A percentile compares a stretch with the other conserved stretches of the same genome.
Evolutionary conservation across 2,329 filamentous ascomycete genomes (phyloP).

Genomic region (Apiospora kogelbergensis): DNA sequence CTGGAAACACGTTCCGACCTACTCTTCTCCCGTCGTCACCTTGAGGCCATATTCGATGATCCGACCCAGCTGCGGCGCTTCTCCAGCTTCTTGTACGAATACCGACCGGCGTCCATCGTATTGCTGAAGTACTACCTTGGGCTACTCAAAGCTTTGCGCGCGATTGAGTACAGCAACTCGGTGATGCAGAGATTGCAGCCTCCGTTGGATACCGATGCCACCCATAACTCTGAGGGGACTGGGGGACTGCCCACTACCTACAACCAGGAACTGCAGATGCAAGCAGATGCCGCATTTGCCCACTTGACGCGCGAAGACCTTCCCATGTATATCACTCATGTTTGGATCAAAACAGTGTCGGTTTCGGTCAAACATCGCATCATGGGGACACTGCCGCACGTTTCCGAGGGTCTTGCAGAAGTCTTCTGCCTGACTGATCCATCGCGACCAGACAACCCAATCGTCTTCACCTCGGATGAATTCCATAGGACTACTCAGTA

Average conservation of each 20-base stretch:
- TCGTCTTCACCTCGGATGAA: slow-evolving; percentile 75
- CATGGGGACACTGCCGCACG: slow-evolving; percentile 64
- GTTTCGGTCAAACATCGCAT: slow-evolving; percentile 66
- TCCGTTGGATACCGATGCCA: slow-evolving; percentile 41
- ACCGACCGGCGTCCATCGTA: slow-evolving; percentile 61
- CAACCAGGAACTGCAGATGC: slow-evolving; percentile 61
- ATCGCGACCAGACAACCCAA: slow-evolving; percentile 70
- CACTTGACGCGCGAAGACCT: slow-evolving; percentile 67
- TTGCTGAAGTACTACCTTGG: slow-evolving; percentile 72
- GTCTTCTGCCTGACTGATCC: slow-evolving; percentile 78
- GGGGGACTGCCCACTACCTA: slow-evolving; percentile 45
- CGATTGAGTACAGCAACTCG: slow-evolving; percentile 70
- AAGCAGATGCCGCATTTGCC: slow-evolving; percentile 63
- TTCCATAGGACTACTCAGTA: slow-evolving; percentile 76
- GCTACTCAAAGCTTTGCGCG: slow-evolving; percentile 66
- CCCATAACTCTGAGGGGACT: slow-evolving; percentile 52
- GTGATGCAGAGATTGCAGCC: slow-evolving; percentile 60
- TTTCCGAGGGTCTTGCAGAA: slow-evolving; percentile 72
- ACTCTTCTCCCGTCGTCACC: slow-evolving; percentile 65
- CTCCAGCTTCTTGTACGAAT: slow-evolving; percentile 61
- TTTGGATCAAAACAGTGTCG: slow-evolving; percentile 67
- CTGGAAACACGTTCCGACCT: slow-evolving; percentile 63
- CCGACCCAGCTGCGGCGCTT: slow-evolving; percentile 63
- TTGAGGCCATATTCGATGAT: slow-evolving; percentile 64
- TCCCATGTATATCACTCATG: slow-evolving; percentile 69